phyloP scores from a whole-genome alignment of 1,139 yeast species.

The Geotrichum cucujoidarum region DNA sequence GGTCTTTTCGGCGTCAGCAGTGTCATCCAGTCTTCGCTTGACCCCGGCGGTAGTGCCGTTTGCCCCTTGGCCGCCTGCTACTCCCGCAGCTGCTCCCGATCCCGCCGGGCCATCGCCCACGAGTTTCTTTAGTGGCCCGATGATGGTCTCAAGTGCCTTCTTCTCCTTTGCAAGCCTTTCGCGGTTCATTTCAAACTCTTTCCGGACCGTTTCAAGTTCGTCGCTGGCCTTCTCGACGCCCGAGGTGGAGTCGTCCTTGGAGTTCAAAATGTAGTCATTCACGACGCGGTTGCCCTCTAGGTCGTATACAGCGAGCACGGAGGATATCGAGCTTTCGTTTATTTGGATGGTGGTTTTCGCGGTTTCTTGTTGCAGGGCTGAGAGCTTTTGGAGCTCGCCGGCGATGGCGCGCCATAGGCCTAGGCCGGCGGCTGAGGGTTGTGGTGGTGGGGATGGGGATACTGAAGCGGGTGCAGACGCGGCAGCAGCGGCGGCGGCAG shows the following conservation, averaged over 20 bases:
- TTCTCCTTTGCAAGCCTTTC: constrained; percentile 16
- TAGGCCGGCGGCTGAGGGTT: constrained; percentile 15
- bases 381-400: constrained; percentile 18
- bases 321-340: constrained; percentile 17
- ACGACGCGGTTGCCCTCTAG: constrained; percentile 18
- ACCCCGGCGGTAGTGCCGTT: not conserved
- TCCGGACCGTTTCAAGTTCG: constrained; percentile 11
- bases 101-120: constrained; percentile 15
- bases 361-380: constrained; percentile 9
- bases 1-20: not conserved
- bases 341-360: constrained; percentile 9
- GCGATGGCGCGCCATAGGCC: constrained; percentile 21
- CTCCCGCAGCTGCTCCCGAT: not conserved
- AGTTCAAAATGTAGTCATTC: constrained; percentile 12
- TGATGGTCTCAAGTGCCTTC: constrained; percentile 16
- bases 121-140: constrained; percentile 17
- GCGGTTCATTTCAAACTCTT: constrained; percentile 9
- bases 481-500: constrained; percentile 14
- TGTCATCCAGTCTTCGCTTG: constrained; percentile 5
- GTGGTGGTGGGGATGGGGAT: constrained; percentile 8
- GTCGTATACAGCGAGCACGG: constrained; percentile 19
- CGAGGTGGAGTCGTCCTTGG: not conserved
- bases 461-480: too few relatives aligned
- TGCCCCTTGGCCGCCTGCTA: not conserved
- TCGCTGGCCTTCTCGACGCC: not conserved